A percentile compares a stretch with the other conserved stretches of the same genome.
phyloP scores from a whole-genome alignment of 768 basidiomycete species.

The Termitomyces titanicus region DNA sequence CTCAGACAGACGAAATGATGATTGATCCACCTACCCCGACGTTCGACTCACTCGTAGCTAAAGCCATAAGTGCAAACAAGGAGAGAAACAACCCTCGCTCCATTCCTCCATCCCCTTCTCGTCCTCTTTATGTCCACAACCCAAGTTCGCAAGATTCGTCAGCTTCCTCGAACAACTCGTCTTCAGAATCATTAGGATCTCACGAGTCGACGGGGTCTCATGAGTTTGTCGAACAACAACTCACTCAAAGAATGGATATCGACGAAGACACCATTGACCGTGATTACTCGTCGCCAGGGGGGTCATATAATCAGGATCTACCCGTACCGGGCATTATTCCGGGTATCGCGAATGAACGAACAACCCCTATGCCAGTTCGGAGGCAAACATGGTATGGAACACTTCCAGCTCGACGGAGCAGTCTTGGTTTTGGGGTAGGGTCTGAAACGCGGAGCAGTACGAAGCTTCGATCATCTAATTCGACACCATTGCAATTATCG shows the following conservation, averaged over 20 bases:
- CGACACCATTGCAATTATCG: conserved; percentile 1
- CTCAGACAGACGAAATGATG: conserved; percentile 5
- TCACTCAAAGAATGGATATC: conserved; percentile 36
- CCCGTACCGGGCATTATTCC: neutral
- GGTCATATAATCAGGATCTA: neutral
- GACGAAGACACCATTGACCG: conserved; percentile 7
- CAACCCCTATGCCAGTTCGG: conserved; percentile 14
- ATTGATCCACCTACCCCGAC: conserved; percentile 15
- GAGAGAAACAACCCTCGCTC: neutral
- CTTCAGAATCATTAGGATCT: neutral
- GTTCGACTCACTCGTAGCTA: conserved; percentile 16
- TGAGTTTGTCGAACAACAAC: conserved; percentile 42
- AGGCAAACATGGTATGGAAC: conserved; percentile 34
- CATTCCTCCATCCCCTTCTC: neutral
- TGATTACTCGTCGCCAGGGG: neutral
- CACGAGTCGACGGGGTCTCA: conserved; percentile 26
- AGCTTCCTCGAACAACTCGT: conserved; percentile 20
- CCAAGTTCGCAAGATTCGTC: conserved; percentile 17
- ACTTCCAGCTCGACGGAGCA: conserved; percentile 12
- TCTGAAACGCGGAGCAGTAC: neutral
- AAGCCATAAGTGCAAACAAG: conserved; percentile 7
- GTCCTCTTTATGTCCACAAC: neutral
- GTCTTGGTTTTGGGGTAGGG: neutral
- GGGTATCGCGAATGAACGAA: neutral
- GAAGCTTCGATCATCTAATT: neutral